phyloP scores from a whole-genome alignment of 1,284 basidiomycete genomes.

The Moesziomyces globuligerus region DNA sequence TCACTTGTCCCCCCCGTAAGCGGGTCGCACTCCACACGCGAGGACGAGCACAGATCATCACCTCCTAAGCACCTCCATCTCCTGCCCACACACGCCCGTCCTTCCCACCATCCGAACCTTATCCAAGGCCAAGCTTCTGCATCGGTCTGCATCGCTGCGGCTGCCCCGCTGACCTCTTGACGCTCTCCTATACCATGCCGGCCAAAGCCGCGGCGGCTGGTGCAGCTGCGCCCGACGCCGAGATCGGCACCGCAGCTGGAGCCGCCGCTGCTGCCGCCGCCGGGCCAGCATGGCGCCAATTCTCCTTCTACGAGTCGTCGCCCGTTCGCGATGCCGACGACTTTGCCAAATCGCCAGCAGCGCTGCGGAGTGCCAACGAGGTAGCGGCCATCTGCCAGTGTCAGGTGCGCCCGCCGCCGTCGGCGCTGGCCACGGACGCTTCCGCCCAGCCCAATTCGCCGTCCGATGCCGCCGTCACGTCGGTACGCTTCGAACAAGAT shows the following conservation, averaged over 20 bases:
- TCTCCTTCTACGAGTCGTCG: constrained; percentile 56
- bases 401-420: constrained; percentile 38
- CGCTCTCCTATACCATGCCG: too few species aligned
- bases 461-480: constrained; percentile 6
- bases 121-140: not conserved
- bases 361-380: constrained; percentile 42
- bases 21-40: not conserved
- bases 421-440: constrained; percentile 5
- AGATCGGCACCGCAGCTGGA: constrained; percentile 38
- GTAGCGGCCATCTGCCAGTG: constrained; percentile 54
- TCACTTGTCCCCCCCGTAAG: not conserved
- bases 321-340: constrained; percentile 50
- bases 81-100: not conserved
- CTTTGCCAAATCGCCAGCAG: constrained; percentile 43
- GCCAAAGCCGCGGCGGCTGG: constrained; percentile 7
- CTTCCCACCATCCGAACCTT: not conserved
- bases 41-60: not conserved
- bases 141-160: not conserved
- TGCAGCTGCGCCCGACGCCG: constrained; percentile 7
- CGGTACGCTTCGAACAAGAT: constrained; percentile 7
- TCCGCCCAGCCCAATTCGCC: not conserved
- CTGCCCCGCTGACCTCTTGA: too few species aligned
- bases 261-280: constrained; percentile 41
- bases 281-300: constrained; percentile 58
- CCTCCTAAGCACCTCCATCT: not conserved